Conservation (phyloP, 2,329 filamentous ascomycete genomes). For the Shiraia sp. region DNA sequence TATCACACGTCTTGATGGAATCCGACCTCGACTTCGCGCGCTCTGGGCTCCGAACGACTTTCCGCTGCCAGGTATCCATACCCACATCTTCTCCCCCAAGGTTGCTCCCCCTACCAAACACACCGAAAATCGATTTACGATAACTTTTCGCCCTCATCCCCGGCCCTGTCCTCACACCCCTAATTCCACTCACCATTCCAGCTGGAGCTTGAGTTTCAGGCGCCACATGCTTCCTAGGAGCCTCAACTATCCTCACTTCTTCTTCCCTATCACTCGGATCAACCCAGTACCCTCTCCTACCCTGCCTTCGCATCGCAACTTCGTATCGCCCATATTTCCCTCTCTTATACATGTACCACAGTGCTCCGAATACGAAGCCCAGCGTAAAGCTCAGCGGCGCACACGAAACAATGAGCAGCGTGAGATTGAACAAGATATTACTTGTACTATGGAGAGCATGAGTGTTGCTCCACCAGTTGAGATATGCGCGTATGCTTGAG, state of each 20-base stretch:
- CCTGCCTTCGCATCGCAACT: constrained; percentile 1
- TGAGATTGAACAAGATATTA: constrained; percentile 3
- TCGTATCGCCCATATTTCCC: constrained; percentile 7
- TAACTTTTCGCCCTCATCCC: too few relatives aligned
- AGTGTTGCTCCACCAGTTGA: too few relatives aligned
- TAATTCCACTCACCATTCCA: too few relatives aligned
- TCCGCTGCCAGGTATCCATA: too few relatives aligned
- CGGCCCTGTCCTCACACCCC: not conserved
- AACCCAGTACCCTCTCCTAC: constrained; percentile 10
- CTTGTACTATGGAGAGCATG: not conserved
- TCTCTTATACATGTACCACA: constrained; percentile 9
- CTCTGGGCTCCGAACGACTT: not conserved
- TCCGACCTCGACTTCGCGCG: not conserved
- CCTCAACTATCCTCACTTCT: not conserved
- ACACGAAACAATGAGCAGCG: constrained; percentile 3
- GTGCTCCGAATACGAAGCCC: not conserved
- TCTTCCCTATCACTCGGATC: constrained; percentile 3
- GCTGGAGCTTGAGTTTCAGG: too few relatives aligned
- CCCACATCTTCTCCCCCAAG: not conserved
- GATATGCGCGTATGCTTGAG: too few relatives aligned
- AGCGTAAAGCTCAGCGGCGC: constrained; percentile 3
- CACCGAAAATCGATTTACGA: not conserved
- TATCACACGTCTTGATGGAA: not conserved
- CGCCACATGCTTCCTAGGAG: not conserved
- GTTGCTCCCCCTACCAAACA: too few relatives aligned